Base-by-base conservation (phyloP, 1,284 basidiomycete species). In the Marasmius sp. region DNA sequence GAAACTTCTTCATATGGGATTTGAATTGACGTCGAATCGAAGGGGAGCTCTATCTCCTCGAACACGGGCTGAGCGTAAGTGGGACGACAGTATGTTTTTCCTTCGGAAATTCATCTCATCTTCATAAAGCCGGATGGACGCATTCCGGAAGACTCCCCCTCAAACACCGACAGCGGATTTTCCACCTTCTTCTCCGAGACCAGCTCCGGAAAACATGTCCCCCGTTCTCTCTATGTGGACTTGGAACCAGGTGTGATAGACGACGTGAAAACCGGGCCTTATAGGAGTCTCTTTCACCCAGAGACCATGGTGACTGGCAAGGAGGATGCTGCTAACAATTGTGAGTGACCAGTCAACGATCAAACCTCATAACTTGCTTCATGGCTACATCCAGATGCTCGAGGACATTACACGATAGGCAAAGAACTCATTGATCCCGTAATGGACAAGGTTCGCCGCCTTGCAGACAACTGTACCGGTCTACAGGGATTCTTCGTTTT, bases 401-500 rank as follows among this genome's bases (percentile, higher is more conserved):
- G 95, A 79, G 96, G 95, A 69, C 95, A 97, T 79, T 98, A 99
- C 83, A 99, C 97, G 63, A 87, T 98, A 72, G 96, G 96, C 69
- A 98, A 98, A 80, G 96, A 98, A 79, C 88, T 92, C 70, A 93
- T 95, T 59, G 91, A 93, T 72, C 85, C 89, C 59, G 95, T 97
- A 62, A 94, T 98, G 87, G 97, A 99, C 81, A 95, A 92, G 77
- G 83, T 98, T 68, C 93, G 97, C 74, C 91, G 94, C 70, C 89
- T 99, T 67, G 94, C 97, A 62, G 97, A 99, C 80, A 97, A 97
- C 81, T 98, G 96, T 84, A 90, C 91, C 51, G 97, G 97, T 75
- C 90, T 99, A 51, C 97, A 99, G 79, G 97, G 97, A 70, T 99
- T 99, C 88, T 99, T 99, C 76, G 95, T 99, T 74, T 99, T 99